These are phyloP conservation scores for Ophiostoma ulmi DNA, from an alignment of 2,329 filamentous ascomycete genomes.

Conservation along the genomic window DNA sequence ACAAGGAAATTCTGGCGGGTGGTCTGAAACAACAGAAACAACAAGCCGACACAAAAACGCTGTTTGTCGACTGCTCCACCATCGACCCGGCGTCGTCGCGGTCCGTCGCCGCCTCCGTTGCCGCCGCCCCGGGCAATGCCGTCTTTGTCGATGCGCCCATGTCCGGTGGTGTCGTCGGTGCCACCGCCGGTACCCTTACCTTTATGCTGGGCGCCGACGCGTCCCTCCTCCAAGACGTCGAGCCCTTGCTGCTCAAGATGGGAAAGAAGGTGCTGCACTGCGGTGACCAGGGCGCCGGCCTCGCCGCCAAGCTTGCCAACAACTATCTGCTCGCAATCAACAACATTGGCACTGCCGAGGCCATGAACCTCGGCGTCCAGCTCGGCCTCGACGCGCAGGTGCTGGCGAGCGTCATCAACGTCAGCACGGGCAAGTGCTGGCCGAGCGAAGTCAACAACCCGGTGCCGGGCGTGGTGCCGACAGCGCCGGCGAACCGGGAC, in stretches of 20 bases:
- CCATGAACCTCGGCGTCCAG: constrained; percentile 59
- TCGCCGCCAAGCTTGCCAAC: constrained; percentile 91
- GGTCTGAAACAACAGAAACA: neutral
- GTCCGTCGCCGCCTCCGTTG: constrained; percentile 65
- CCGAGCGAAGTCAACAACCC: constrained; percentile 95
- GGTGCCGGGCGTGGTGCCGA: constrained; percentile 70
- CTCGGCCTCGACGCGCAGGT: constrained; percentile 58
- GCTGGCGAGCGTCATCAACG: constrained; percentile 82
- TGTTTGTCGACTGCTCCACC: constrained; percentile 95
- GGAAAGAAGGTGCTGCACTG: constrained; percentile 82
- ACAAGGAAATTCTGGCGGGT: constrained; percentile 61
- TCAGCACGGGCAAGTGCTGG: constrained; percentile 93
- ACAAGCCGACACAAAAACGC: constrained; percentile 24
- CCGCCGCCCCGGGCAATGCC: constrained; percentile 39
- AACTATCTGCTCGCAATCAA: constrained; percentile 94
- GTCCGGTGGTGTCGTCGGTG: constrained; percentile 92
- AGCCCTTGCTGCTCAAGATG: constrained; percentile 71
- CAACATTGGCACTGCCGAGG: constrained; percentile 69
- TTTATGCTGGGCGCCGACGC: constrained; percentile 84
- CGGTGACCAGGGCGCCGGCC: constrained; percentile 74
- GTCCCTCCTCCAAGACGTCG: constrained; percentile 58
- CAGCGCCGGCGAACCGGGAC: constrained; percentile 67
- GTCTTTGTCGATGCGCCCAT: constrained; percentile 93
- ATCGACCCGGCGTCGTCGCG: constrained; percentile 86
- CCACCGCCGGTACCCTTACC: constrained; percentile 77